A percentile compares a stretch with the other conserved stretches of the same genome.
phyloP scores from a whole-genome alignment of 1,284 basidiomycete genomes.

The Laetiporus sulphureus region DNA sequence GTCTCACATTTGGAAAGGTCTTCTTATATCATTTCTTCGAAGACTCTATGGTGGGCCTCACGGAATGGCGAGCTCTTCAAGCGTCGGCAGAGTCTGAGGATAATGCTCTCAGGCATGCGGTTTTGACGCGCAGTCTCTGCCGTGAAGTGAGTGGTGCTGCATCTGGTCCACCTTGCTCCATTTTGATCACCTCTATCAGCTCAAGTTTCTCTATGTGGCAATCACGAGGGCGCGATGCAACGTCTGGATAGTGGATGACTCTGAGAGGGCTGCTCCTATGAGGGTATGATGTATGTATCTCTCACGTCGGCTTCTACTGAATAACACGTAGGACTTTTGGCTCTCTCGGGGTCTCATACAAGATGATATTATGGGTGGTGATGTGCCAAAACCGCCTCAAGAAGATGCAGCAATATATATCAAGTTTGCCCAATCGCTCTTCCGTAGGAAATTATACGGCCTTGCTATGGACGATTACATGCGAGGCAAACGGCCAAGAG shows the following conservation, averaged over 20 bases:
- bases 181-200: constrained; percentile 26
- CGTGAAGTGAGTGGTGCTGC: constrained; percentile 37
- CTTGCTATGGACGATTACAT: constrained; percentile 59
- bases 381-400: too few species aligned
- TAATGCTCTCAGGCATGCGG: too few species aligned
- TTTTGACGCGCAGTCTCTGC: too few species aligned
- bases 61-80: constrained; percentile 52
- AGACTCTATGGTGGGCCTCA: constrained; percentile 43
- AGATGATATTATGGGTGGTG: too few species aligned
- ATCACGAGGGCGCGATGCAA: constrained; percentile 63
- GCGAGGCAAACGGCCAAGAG: constrained; percentile 37
- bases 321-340: constrained; percentile 53
- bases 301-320: too few species aligned
- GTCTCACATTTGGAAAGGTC: constrained; percentile 35
- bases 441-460: constrained; percentile 44
- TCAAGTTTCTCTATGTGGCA: constrained; percentile 65
- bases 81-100: neutral
- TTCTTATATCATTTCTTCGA: constrained; percentile 67
- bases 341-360: constrained; percentile 33
- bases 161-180: neutral
- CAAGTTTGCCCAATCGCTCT: too few species aligned
- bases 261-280: constrained; percentile 50
- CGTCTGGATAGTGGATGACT: constrained; percentile 61
- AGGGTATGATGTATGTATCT: constrained; percentile 30
- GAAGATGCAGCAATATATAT: too few species aligned